phyloP scores from a whole-genome alignment of 106 monocot species.

The Allium fistulosum region DNA sequence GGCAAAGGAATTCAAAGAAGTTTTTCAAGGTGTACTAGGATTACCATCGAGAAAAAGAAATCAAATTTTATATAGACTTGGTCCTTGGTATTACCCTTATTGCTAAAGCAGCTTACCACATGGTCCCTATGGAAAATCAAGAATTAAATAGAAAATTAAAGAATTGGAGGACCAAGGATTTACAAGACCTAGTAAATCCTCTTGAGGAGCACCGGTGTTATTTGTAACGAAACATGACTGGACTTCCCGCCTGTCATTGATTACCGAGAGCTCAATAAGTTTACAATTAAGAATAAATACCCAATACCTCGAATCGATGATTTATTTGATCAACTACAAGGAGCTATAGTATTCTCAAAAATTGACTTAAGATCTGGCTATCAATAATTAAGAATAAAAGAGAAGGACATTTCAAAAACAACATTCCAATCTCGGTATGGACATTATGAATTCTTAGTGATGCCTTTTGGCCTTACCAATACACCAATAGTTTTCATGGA shows the following conservation, averaged over 20 bases:
- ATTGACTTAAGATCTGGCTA: neutral
- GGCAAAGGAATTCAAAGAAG: no score
- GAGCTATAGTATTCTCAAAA: neutral
- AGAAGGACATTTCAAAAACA: neutral
- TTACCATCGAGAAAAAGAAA: neutral
- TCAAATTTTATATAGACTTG: neutral
- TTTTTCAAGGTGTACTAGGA: neutral
- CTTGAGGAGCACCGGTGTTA: neutral
- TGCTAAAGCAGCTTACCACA: neutral
- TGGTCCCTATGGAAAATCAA: neutral
- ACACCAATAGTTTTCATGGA: neutral
- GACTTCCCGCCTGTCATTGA: neutral
- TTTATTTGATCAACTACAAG: neutral
- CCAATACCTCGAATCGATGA: neutral
- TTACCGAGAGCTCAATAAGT: neutral
- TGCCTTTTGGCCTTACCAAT: constrained; percentile 5
- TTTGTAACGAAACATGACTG: neutral
- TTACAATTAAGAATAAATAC: neutral
- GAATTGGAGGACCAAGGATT: neutral
- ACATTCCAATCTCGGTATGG: neutral
- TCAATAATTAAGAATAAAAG: neutral
- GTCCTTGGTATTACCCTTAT: neutral
- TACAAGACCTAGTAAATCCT: neutral
- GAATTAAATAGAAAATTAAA: neutral
- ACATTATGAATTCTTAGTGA: neutral